phyloP scores from a whole-genome alignment of 2,329 filamentous ascomycete genomes.

The Fonsecaea erecta region DNA sequence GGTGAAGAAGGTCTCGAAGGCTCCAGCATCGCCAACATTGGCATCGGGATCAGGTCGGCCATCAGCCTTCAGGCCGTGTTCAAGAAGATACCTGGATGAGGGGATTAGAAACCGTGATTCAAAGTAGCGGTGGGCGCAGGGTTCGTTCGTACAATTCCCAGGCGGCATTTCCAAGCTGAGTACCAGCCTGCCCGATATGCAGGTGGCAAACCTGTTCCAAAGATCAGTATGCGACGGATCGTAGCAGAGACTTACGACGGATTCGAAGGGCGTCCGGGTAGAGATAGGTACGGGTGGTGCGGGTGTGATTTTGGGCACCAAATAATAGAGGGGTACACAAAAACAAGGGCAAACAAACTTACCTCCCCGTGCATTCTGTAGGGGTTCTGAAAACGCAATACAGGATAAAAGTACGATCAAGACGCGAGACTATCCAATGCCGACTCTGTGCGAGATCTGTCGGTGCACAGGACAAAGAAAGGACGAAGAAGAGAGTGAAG shows the following conservation, averaged over 20 bases:
- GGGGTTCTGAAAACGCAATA: not conserved
- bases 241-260: not conserved
- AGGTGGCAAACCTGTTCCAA: constrained; percentile 64
- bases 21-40: constrained; percentile 59
- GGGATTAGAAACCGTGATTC: constrained; percentile 34
- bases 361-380: constrained; percentile 31
- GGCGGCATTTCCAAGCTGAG: constrained; percentile 69
- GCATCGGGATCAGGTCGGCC: constrained; percentile 62
- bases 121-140: constrained; percentile 39
- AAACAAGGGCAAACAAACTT: constrained; percentile 17
- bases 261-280: not conserved
- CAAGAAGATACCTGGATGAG: constrained; percentile 63
- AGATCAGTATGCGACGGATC: not conserved
- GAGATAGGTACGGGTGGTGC: constrained; percentile 7
- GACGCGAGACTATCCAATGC: not conserved
- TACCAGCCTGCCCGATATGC: constrained; percentile 71
- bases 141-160: constrained; percentile 66
- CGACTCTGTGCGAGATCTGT: not conserved
- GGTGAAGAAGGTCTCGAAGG: constrained; percentile 69
- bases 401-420: not conserved
- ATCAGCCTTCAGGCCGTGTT: constrained; percentile 67
- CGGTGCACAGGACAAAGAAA: constrained; percentile 14
- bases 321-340: constrained; percentile 26
- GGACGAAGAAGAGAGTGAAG: constrained; percentile 3
- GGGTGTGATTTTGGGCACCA: constrained; percentile 15